These are phyloP conservation scores for Gentiana macrophylla DNA, from an alignment of 257 asterid species.

Conservation along the genomic window DNA sequence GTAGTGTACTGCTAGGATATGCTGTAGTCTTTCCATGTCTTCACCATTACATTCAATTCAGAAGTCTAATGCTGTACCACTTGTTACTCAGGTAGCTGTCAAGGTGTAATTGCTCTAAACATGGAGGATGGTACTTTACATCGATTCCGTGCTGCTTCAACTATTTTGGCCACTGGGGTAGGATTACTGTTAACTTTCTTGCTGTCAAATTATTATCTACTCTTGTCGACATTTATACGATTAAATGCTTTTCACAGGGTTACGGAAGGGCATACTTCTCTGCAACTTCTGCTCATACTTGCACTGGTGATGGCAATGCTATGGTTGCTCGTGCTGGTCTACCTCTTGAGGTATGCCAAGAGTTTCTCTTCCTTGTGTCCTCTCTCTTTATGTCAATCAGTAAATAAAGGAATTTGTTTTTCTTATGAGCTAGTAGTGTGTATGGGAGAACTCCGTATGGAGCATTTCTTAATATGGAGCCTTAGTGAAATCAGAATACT, in stretches of 20 bases:
- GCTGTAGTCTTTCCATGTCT: background rate
- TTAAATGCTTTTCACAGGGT: slow-evolving; percentile 40
- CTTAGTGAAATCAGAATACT: too few relatives aligned
- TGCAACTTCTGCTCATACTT: slow-evolving; percentile 99
- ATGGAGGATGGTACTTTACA: slow-evolving; percentile 99
- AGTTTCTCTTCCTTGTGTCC: background rate
- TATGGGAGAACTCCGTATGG: too few relatives aligned
- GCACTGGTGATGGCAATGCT: slow-evolving; percentile 99
- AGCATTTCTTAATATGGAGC: too few relatives aligned
- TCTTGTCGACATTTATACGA: slow-evolving; percentile 3
- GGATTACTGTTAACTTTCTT: slow-evolving; percentile 1
- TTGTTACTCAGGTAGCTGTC: slow-evolving; percentile 38
- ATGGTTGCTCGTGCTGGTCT: slow-evolving; percentile 99
- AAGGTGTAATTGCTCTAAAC: slow-evolving; percentile 83
- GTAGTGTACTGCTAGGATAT: background rate
- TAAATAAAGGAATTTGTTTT: too few relatives aligned
- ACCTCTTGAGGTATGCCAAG: slow-evolving; percentile 68
- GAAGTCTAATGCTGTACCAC: background rate
- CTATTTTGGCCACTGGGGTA: slow-evolving; percentile 98
- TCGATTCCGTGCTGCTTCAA: slow-evolving; percentile 77
- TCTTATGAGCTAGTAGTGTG: too few relatives aligned
- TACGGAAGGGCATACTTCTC: slow-evolving; percentile 95
- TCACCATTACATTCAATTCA: background rate
- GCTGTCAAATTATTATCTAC: background rate
- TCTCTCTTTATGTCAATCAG: background rate